Conservation (phyloP, 257 asterid species). For the Echium plantagineum region DNA sequence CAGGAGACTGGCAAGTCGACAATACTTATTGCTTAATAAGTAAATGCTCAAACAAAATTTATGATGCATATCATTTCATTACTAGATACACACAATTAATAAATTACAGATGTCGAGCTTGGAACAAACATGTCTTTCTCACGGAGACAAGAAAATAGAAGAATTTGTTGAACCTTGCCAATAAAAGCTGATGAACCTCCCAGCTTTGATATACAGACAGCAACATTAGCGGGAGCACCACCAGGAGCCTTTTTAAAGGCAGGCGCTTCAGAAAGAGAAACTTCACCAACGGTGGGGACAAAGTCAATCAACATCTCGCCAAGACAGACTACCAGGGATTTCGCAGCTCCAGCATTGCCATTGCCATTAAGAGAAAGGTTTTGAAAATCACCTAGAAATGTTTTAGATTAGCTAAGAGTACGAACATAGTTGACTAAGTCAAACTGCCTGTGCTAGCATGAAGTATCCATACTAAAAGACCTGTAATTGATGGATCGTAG, state of each 20-base stretch:
- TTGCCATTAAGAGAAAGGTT: conserved; percentile 33
- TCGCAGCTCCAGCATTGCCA: conserved; percentile 22
- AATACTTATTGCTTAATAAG: too few relatives aligned
- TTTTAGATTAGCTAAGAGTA: not conserved
- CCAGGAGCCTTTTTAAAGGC: conserved; percentile 79
- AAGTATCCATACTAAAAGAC: not conserved
- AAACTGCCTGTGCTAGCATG: not conserved
- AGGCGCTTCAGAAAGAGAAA: conserved; percentile 91
- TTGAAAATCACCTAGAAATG: conserved; percentile 32
- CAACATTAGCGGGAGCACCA: conserved; percentile 94
- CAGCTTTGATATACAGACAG: conserved; percentile 66
- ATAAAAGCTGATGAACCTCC: conserved; percentile 91
- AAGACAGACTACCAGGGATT: conserved; percentile 59
- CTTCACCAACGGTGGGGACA: conserved; percentile 74
- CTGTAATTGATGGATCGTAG: too few relatives aligned
- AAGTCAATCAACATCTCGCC: conserved; percentile 95
- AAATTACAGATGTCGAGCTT: too few relatives aligned
- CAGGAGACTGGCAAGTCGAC: not conserved
- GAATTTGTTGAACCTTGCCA: conserved; percentile 61
- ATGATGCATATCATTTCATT: too few relatives aligned
- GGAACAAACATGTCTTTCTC: not conserved
- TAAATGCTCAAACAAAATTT: too few relatives aligned
- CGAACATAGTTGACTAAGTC: not conserved
- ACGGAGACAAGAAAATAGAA: not conserved
- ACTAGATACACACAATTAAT: too few relatives aligned